Percentiles rank a stretch among this genome's conserved stretches.
phyloP scores from a whole-genome alignment of 257 asterid genomes.

The Cordia subcordata region DNA sequence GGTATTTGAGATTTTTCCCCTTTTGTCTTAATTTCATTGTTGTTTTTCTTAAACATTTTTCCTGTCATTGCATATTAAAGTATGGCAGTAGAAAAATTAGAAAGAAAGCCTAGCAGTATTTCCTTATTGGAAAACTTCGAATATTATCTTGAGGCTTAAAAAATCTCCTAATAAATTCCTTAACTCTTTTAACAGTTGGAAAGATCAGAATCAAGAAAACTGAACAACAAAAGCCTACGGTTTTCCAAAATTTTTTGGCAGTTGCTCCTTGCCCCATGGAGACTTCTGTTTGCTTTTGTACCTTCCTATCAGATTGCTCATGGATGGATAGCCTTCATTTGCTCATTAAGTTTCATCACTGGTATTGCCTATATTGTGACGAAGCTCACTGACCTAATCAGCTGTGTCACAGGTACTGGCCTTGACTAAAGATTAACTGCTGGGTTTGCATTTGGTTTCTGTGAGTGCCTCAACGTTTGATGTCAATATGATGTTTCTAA shows the following conservation, averaged over 20 bases:
- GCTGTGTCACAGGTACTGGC: constrained; percentile 73
- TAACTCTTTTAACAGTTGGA: constrained; percentile 45
- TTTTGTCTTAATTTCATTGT: neutral
- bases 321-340: constrained; percentile 86
- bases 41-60: too few species aligned
- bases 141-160: too few species aligned
- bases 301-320: constrained; percentile 91
- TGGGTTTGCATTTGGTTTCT: neutral
- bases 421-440: neutral
- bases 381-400: constrained; percentile 67
- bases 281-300: constrained; percentile 72
- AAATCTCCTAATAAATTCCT: neutral
- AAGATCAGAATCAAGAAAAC: constrained; percentile 46
- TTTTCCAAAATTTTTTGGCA: constrained; percentile 48
- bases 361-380: constrained; percentile 88
- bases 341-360: constrained; percentile 69
- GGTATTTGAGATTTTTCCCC: constrained; percentile 33
- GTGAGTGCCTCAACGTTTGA: neutral
- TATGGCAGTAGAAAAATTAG: too few species aligned
- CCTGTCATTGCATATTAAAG: too few species aligned
- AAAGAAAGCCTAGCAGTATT: too few species aligned
- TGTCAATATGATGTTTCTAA: neutral
- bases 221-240: constrained; percentile 29
- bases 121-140: too few species aligned
- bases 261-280: constrained; percentile 74